These are phyloP conservation scores for Termitomyces sp. DNA, from an alignment of 768 basidiomycete species.

Conservation along the genomic window DNA sequence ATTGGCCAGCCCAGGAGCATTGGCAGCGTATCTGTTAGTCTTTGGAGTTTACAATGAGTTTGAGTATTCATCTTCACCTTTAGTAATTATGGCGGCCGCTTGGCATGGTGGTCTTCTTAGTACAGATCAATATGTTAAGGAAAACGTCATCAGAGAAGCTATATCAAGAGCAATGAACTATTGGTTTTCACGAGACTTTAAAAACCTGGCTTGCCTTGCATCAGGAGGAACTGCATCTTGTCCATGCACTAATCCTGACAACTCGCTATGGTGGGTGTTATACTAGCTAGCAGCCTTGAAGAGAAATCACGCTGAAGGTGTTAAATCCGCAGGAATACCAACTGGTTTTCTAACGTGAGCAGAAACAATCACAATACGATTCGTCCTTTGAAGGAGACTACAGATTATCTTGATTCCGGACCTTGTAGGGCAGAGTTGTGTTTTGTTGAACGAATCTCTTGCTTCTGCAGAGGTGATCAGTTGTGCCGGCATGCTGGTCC, in stretches of 20 bases:
- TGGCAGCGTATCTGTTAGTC: slow-evolving; percentile 47
- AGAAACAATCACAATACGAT: neutral
- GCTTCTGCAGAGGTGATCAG: slow-evolving; percentile 31
- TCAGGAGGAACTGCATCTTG: slow-evolving; percentile 46
- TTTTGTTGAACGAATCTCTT: slow-evolving; percentile 47
- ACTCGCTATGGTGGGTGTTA: slow-evolving; percentile 30
- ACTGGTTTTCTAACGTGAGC: slow-evolving; percentile 57
- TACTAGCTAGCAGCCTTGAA: neutral
- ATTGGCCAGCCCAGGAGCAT: slow-evolving; percentile 63
- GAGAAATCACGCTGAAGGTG: neutral
- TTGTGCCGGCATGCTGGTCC: slow-evolving; percentile 44
- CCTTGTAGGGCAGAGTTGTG: slow-evolving; percentile 48
- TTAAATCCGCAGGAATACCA: slow-evolving; percentile 46
- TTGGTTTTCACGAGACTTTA: slow-evolving; percentile 61
- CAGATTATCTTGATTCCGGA: slow-evolving; percentile 59
- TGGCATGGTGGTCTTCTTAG: slow-evolving; percentile 48
- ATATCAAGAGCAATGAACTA: slow-evolving; percentile 49
- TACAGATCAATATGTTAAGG: slow-evolving; percentile 35
- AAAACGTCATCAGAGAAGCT: slow-evolving; percentile 29
- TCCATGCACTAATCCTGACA: slow-evolving; percentile 47
- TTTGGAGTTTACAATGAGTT: neutral
- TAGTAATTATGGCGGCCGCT: slow-evolving; percentile 50
- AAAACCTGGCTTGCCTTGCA: slow-evolving; percentile 47
- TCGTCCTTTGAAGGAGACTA: neutral
- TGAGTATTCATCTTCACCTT: neutral